Conservation (phyloP, 352 stramenopile genomes). For the Phytophthora sp. region DNA sequence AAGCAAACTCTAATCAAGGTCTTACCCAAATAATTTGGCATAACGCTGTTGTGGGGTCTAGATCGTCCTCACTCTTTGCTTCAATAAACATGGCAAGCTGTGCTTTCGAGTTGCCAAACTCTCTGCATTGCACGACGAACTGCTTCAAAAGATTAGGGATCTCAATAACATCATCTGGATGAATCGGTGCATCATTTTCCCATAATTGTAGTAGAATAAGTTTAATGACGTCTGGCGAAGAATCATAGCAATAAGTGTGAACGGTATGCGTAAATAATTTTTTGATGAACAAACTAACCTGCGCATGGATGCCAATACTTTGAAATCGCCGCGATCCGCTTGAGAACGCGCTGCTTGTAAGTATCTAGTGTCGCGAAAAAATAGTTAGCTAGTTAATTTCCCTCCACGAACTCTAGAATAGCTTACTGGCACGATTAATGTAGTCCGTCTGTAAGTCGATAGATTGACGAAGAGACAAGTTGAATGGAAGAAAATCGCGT, state of each 20-base stretch:
- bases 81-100: conserved; percentile 33
- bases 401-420: background rate
- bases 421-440: conserved; percentile 22
- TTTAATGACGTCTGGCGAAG: conserved; percentile 39
- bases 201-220: conserved; percentile 41
- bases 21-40: conserved; percentile 60
- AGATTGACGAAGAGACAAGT: background rate
- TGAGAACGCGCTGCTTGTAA: conserved; percentile 42
- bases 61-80: conserved; percentile 2
- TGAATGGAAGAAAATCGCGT: conserved; percentile 47
- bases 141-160: conserved; percentile 43
- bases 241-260: background rate
- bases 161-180: conserved; percentile 30
- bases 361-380: conserved; percentile 20
- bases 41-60: conserved; percentile 37
- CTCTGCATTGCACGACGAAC: conserved; percentile 19
- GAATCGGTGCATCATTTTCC: conserved; percentile 10
- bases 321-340: conserved; percentile 39
- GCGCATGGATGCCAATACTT: conserved; percentile 37
- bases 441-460: conserved; percentile 11
- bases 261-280: background rate
- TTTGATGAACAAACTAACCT: conserved; percentile 21
- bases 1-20: background rate
- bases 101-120: conserved; percentile 20
- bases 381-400: conserved; percentile 12